Evolutionary conservation across 139 green algal species (phyloP).

Genomic region (Chlorella sp.): DNA sequence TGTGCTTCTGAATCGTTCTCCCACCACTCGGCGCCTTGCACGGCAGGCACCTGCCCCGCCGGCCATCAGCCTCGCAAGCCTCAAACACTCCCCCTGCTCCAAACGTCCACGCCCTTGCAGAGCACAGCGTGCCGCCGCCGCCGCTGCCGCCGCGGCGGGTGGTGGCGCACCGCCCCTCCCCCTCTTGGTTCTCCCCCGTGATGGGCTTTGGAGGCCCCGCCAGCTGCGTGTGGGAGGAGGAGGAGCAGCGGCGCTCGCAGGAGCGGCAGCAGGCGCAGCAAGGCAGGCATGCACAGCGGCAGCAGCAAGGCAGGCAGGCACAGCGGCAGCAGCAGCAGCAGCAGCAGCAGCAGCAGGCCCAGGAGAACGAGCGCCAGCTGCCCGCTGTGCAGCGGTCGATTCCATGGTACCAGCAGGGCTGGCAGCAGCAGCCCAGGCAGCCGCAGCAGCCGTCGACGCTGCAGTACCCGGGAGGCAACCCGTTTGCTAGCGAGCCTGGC

Average conservation of each 20-base stretch:
- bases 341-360: constrained; percentile 1
- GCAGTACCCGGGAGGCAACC: constrained; percentile 1
- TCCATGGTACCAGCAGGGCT: constrained; percentile 22
- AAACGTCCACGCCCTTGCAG: background rate
- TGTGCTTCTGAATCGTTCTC: too few relatives aligned
- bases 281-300: background rate
- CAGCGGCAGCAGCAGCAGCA: background rate
- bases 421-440: background rate
- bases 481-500: background rate
- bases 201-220: constrained; percentile 22
- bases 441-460: background rate
- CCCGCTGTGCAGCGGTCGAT: background rate
- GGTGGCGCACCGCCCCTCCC: constrained; percentile 10
- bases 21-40: background rate
- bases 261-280: background rate
- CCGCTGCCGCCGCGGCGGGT: background rate
- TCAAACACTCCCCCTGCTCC: background rate
- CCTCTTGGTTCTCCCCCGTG: constrained; percentile 5
- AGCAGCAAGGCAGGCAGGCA: background rate
- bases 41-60: too few relatives aligned
- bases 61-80: too few relatives aligned
- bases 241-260: background rate
- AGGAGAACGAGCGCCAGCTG: background rate
- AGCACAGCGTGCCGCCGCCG: background rate
- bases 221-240: background rate